phyloP scores from a whole-genome alignment of 2,329 filamentous ascomycete genomes.

The Monilinia vaccinii-corymbosi region DNA sequence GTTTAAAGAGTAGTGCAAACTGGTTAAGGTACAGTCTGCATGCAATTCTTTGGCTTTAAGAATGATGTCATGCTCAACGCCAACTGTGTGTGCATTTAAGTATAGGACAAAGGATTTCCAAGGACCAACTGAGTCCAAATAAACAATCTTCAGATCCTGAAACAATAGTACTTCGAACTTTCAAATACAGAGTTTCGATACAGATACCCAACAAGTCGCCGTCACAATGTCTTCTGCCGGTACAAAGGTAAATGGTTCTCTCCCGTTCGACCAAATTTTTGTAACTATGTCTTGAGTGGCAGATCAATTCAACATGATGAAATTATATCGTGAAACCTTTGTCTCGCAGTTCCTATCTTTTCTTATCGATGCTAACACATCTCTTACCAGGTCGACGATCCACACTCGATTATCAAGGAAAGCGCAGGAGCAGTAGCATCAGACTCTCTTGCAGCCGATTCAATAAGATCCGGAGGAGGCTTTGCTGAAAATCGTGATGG shows the following conservation, averaged over 20 bases:
- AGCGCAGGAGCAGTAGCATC: conserved; percentile 52
- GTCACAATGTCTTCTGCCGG: neutral
- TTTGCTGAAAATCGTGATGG: conserved; percentile 52
- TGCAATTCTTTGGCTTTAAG: neutral
- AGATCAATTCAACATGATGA: neutral
- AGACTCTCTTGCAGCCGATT: conserved; percentile 72
- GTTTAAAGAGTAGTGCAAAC: neutral
- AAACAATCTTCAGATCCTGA: neutral
- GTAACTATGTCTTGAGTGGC: neutral
- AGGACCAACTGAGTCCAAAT: neutral
- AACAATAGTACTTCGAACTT: neutral
- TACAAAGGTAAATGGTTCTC: neutral
- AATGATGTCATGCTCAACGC: neutral
- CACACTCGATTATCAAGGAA: conserved; percentile 45
- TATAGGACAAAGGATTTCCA: neutral
- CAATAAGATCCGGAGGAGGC: conserved; percentile 46
- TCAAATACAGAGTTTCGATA: neutral
- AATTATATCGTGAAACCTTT: neutral
- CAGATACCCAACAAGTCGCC: neutral
- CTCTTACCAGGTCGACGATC: conserved; percentile 36
- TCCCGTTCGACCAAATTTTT: neutral
- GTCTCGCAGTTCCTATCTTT: neutral
- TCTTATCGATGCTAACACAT: conserved; percentile 26
- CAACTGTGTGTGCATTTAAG: neutral
- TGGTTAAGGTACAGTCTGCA: neutral